Evolutionary conservation across 495 filamentous ascomycete genomes (phyloP).

Genomic region (Penicillium roqueforti): DNA sequence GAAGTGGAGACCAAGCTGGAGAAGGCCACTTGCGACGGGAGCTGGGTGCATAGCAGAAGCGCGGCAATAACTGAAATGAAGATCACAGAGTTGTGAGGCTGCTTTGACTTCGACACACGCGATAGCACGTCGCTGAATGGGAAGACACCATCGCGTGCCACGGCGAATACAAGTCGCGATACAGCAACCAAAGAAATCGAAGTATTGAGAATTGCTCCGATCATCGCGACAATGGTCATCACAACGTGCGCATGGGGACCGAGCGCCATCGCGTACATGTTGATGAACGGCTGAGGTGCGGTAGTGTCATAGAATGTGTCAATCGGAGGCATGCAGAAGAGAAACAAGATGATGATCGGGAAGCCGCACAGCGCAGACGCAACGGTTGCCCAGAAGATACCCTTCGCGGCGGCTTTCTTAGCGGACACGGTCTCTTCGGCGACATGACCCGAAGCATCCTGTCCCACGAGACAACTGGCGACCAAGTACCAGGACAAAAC

Average conservation of each 20-base stretch:
- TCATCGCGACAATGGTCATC: constrained; percentile 34
- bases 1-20: constrained; percentile 33
- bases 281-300: constrained; percentile 37
- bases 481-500: constrained; percentile 34
- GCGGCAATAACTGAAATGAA: constrained; percentile 31
- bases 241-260: constrained; percentile 35
- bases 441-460: constrained; percentile 37
- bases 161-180: constrained; percentile 38
- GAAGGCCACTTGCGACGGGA: constrained; percentile 36
- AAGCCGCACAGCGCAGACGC: constrained; percentile 34
- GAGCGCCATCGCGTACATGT: constrained; percentile 34
- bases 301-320: constrained; percentile 29
- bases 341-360: constrained; percentile 34
- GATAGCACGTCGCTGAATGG: constrained; percentile 31
- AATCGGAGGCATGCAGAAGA: constrained; percentile 36
- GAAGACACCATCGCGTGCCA: constrained; percentile 37
- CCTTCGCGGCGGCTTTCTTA: constrained; percentile 36
- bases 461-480: constrained; percentile 31
- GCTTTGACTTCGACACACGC: constrained; percentile 32
- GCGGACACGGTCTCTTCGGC: constrained; percentile 36
- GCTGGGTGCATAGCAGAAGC: constrained; percentile 33
- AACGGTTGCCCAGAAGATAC: constrained; percentile 36
- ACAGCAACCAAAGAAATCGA: constrained; percentile 37
- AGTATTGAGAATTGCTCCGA: constrained; percentile 34
- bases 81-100: constrained; percentile 37